A percentile compares a stretch with the other conserved stretches of the same genome.
These are phyloP conservation scores for Sporisorium exsertum DNA, from an alignment of 1,284 basidiomycete species.

Conservation along the genomic window DNA sequence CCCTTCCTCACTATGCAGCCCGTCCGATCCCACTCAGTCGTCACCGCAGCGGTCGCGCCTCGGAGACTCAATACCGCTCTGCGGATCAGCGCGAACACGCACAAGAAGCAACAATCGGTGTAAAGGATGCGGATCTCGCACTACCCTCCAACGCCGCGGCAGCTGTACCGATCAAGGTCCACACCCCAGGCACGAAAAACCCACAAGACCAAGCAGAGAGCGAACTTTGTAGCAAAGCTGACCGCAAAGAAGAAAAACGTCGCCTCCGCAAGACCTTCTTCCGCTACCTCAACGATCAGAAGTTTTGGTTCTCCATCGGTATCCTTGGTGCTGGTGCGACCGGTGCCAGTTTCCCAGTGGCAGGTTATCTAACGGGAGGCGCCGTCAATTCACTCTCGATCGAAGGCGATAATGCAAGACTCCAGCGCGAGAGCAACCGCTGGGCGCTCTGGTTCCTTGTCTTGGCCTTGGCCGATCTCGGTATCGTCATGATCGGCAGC, in stretches of 20 bases:
- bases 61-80: slow-evolving; percentile 24
- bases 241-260: slow-evolving; percentile 35
- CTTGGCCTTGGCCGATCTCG: slow-evolving; percentile 48
- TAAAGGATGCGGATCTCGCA: slow-evolving; percentile 13
- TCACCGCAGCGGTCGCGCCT: slow-evolving; percentile 41
- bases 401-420: slow-evolving; percentile 32
- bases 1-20: slow-evolving; percentile 4
- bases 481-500: slow-evolving; percentile 52
- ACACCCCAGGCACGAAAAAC: slow-evolving; percentile 12
- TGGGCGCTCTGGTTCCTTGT: slow-evolving; percentile 63
- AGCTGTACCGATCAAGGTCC: background rate
- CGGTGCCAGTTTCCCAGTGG: slow-evolving; percentile 70
- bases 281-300: slow-evolving; percentile 42
- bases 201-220: background rate
- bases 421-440: slow-evolving; percentile 42
- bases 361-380: slow-evolving; percentile 65
- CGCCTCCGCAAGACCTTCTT: slow-evolving; percentile 34
- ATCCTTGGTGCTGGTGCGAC: slow-evolving; percentile 40
- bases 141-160: slow-evolving; percentile 28
- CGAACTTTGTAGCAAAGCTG: slow-evolving; percentile 21
- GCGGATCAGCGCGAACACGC: slow-evolving; percentile 42
- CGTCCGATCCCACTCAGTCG: slow-evolving; percentile 15
- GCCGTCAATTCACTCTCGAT: slow-evolving; percentile 59
- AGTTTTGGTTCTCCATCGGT: slow-evolving; percentile 51
- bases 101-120: slow-evolving; percentile 19